phyloP scores from a whole-genome alignment of 306 rosid genomes.

The Pyrus communis region DNA sequence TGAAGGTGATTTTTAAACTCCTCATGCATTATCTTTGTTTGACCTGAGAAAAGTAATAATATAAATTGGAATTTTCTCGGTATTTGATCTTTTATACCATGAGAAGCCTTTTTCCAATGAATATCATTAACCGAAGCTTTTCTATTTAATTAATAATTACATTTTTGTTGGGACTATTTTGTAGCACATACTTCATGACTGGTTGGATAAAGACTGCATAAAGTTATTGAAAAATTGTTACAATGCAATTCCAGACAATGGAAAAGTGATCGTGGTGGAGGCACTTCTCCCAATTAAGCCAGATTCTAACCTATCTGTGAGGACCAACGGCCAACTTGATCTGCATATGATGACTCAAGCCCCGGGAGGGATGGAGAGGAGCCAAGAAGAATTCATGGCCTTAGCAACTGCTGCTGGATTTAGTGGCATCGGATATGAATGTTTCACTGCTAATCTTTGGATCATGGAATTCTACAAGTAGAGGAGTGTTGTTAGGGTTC shows the following conservation, averaged over 20 bases:
- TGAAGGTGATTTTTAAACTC: constrained; percentile 8
- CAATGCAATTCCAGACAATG: constrained; percentile 35
- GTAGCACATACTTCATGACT: constrained; percentile 26
- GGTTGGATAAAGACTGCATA: constrained; percentile 28
- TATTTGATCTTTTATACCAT: too few species aligned
- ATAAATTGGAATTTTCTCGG: background rate
- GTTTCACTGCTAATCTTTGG: constrained; percentile 28
- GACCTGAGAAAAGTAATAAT: background rate
- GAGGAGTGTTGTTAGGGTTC: background rate
- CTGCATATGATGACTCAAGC: constrained; percentile 42
- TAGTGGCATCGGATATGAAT: constrained; percentile 28
- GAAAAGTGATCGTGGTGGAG: constrained; percentile 45
- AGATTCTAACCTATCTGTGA: constrained; percentile 15
- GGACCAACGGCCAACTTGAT: constrained; percentile 6
- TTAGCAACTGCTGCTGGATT: constrained; percentile 48
- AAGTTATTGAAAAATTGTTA: constrained; percentile 32
- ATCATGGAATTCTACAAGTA: constrained; percentile 52
- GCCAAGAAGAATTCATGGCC: constrained; percentile 29
- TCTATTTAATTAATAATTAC: too few species aligned
- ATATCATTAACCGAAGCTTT: too few species aligned
- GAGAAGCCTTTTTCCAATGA: too few species aligned
- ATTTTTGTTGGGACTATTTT: background rate
- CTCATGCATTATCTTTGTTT: background rate
- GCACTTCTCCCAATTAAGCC: constrained; percentile 20
- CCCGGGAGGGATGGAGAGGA: constrained; percentile 50